Conservation (phyloP, 331 rosid genomes). For the Phaseolus coccineus region DNA sequence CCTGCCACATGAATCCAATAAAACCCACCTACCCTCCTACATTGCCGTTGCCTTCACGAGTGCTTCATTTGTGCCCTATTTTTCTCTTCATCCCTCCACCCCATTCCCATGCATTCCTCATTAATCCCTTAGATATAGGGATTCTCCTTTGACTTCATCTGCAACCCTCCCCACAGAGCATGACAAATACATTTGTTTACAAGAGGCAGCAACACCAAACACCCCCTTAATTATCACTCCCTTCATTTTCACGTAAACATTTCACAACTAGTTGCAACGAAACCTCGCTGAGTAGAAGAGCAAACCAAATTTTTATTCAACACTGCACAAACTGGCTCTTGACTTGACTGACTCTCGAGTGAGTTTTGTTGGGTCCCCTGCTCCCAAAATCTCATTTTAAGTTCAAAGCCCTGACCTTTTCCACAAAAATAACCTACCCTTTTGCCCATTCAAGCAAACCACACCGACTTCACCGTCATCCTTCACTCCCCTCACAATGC, state of each 20-base stretch:
- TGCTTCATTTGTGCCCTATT: slow-evolving; percentile 53
- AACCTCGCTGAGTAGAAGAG: not conserved
- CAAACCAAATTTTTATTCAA: slow-evolving; percentile 24
- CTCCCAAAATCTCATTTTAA: slow-evolving; percentile 4
- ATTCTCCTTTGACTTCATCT: slow-evolving; percentile 57
- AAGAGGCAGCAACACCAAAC: slow-evolving; percentile 31
- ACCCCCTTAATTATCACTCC: slow-evolving; percentile 35
- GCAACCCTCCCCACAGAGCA: not conserved
- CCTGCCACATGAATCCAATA: slow-evolving; percentile 64
- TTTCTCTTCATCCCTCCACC: slow-evolving; percentile 27
- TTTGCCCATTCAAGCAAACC: slow-evolving; percentile 34
- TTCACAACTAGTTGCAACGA: not conserved
- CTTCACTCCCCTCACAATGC: slow-evolving; percentile 34
- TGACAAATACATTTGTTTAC: slow-evolving; percentile 13
- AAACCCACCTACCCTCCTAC: slow-evolving; percentile 48
- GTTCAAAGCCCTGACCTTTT: slow-evolving; percentile 42
- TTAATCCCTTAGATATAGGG: slow-evolving; percentile 51
- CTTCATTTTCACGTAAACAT: slow-evolving; percentile 51
- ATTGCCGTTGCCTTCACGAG: slow-evolving; percentile 93
- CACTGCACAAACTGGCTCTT: not conserved
- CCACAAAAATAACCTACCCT: not conserved
- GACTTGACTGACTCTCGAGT: not conserved
- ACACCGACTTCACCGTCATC: slow-evolving; percentile 3
- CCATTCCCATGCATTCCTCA: slow-evolving; percentile 42
- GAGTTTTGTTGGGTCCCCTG: not conserved